Evolutionary conservation across 768 basidiomycete species (phyloP).

Genomic region (Psilocybe cubensis): DNA sequence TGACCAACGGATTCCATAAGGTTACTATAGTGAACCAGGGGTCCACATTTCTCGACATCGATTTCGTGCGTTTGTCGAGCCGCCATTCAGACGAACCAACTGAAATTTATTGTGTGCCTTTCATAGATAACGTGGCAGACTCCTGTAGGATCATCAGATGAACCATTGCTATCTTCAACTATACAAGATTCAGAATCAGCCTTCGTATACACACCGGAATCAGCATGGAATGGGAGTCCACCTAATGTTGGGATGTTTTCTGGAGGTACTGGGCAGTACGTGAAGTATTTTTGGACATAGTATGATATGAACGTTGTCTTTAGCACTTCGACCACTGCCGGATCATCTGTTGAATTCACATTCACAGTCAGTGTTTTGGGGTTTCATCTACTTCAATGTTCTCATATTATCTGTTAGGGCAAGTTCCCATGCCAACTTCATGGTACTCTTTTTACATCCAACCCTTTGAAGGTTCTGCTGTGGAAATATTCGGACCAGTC

Average conservation of each 20-base stretch:
- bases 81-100: background rate
- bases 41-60: slow-evolving; percentile 43
- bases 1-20: slow-evolving; percentile 38
- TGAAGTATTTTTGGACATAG: slow-evolving; percentile 7
- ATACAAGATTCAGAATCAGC: slow-evolving; percentile 38
- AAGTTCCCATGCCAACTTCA: background rate
- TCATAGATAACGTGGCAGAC: slow-evolving; percentile 36
- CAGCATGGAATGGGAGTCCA: slow-evolving; percentile 36
- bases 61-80: slow-evolving; percentile 40
- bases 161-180: slow-evolving; percentile 27
- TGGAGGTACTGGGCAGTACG: slow-evolving; percentile 50
- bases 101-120: background rate
- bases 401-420: background rate
- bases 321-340: slow-evolving; percentile 25
- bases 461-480: slow-evolving; percentile 27
- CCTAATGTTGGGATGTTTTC: slow-evolving; percentile 41
- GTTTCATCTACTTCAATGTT: background rate
- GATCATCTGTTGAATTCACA: slow-evolving; percentile 24
- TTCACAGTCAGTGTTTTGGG: slow-evolving; percentile 23
- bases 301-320: background rate
- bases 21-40: slow-evolving; percentile 38
- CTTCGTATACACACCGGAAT: slow-evolving; percentile 36
- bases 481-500: slow-evolving; percentile 43
- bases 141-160: slow-evolving; percentile 27
- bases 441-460: background rate